Base-by-base conservation (phyloP, 257 asterid genomes). In the Primulina huaijiensis region DNA sequence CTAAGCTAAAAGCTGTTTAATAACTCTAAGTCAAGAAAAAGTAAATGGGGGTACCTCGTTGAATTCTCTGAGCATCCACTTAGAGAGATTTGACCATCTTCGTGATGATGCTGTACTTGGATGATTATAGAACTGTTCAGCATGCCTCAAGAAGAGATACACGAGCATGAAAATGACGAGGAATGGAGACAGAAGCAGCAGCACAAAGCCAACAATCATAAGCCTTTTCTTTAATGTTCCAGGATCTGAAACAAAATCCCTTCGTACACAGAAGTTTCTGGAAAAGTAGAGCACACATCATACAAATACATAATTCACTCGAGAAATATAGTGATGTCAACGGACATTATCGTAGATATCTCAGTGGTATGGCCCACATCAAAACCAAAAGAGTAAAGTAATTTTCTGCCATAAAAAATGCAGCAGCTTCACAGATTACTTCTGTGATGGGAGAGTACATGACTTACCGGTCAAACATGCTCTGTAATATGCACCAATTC, bases 71-170 rank as follows among this genome's bases (percentile, higher is more conserved):
- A 89, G 80, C 79, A 89, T 88, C 99, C 99, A 94, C 82, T 87
- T 94, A 17, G 97, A 82, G 60, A 94, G 97, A 83, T 92, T 94
- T 83, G 97, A 94, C 99, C 99, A 94, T 79, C 98, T 83, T 30
- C 97, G 90, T 7, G 99, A 91, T 61, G 97, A 91, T 57, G 98
- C 99, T 2, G 89, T 86, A 73, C 93, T 94, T 43, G 99, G 97
- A 79, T 91, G 99, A 74, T 94, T 89, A 70, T 94, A 94, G 77
- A 94, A 94, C 74, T 94, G 98, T 72, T 91, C 99, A 27, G 97
- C 99, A 65, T 94, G 97, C 80, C 97, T 88, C 85, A 91, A 83
- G 86, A 94, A 94, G 78, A 91, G 97, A 85, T 85, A 94, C 8
- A 89, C 97, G 76, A 94, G 82, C 98, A 94, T 94, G 84, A 91